These are phyloP conservation scores for Penicillium freii DNA, from an alignment of 2,329 filamentous ascomycete genomes.

Conservation along the genomic window DNA sequence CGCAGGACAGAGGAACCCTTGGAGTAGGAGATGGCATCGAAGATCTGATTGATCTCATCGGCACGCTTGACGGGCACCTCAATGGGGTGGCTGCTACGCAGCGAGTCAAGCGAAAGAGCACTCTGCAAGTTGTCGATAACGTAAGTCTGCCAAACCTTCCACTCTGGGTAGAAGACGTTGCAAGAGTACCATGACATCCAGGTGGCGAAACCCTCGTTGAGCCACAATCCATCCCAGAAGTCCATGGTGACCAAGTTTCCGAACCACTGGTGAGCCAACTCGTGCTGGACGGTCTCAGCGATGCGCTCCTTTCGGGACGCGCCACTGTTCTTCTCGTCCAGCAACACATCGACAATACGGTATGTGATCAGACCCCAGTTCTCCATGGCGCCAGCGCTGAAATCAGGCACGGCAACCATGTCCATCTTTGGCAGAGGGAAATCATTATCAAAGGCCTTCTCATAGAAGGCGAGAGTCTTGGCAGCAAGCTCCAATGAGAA, in stretches of 20 bases:
- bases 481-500: slow-evolving; percentile 90
- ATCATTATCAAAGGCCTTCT: slow-evolving; percentile 84
- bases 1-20: slow-evolving; percentile 94
- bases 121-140: slow-evolving; percentile 90
- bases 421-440: slow-evolving; percentile 94
- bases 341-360: slow-evolving; percentile 82
- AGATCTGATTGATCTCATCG: slow-evolving; percentile 97
- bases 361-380: slow-evolving; percentile 98
- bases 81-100: slow-evolving; percentile 93
- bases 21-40: slow-evolving; percentile 95
- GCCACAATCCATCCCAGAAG: slow-evolving; percentile 96
- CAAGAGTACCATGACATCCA: slow-evolving; percentile 95
- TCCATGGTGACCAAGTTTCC: slow-evolving; percentile 98
- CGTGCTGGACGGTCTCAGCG: slow-evolving; percentile 93
- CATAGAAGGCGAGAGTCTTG: slow-evolving; percentile 88
- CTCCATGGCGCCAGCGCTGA: slow-evolving; percentile 95
- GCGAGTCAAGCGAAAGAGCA: slow-evolving; percentile 80
- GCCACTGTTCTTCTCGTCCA: slow-evolving; percentile 88
- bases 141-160: slow-evolving; percentile 97
- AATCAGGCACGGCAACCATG: slow-evolving; percentile 94
- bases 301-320: slow-evolving; percentile 89
- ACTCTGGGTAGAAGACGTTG: slow-evolving; percentile 94
- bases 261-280: slow-evolving; percentile 97
- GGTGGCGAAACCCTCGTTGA: slow-evolving; percentile 90
- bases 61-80: slow-evolving; percentile 94